These are phyloP conservation scores for Sarocladium kiliense DNA, from an alignment of 2,329 filamentous ascomycete species.

Conservation along the genomic window DNA sequence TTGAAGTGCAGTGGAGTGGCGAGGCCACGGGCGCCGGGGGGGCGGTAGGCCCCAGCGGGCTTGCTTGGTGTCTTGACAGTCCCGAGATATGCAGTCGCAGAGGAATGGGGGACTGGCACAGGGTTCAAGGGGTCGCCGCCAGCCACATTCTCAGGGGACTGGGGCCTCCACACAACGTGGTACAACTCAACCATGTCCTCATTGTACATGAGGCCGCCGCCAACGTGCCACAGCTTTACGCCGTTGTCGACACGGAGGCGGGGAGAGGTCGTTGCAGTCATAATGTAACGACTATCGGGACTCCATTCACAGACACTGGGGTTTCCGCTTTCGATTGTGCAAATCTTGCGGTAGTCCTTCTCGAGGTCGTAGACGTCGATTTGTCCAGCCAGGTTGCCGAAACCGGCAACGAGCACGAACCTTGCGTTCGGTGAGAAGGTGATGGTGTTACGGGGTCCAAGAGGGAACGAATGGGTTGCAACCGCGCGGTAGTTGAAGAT, in stretches of 20 bases:
- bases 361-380: constrained; percentile 97
- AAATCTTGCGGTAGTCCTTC: constrained; percentile 88
- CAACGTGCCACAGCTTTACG: constrained; percentile 89
- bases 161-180: constrained; percentile 82
- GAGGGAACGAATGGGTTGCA: constrained; percentile 76
- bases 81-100: constrained; percentile 74
- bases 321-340: constrained; percentile 92
- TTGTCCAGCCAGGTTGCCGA: constrained; percentile 94
- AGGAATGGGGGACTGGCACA: constrained; percentile 73
- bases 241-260: constrained; percentile 95
- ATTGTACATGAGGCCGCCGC: constrained; percentile 86
- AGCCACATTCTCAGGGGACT: constrained; percentile 53
- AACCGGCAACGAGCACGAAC: constrained; percentile 90
- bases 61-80: constrained; percentile 93
- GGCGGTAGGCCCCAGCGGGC: constrained; percentile 93
- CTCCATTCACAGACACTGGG: constrained; percentile 97
- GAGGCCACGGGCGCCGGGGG: constrained; percentile 85
- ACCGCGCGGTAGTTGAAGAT: constrained; percentile 91
- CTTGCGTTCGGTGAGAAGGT: constrained; percentile 89
- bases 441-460: constrained; percentile 90
- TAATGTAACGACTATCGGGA: constrained; percentile 88
- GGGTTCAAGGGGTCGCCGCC: constrained; percentile 67
- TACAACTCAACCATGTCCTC: constrained; percentile 95
- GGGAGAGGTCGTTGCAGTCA: constrained; percentile 96
- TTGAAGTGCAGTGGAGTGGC: constrained; percentile 91